Evolutionary conservation across 2,329 filamentous ascomycete species (phyloP).

Genomic region (Pestalotiopsis sp.): DNA sequence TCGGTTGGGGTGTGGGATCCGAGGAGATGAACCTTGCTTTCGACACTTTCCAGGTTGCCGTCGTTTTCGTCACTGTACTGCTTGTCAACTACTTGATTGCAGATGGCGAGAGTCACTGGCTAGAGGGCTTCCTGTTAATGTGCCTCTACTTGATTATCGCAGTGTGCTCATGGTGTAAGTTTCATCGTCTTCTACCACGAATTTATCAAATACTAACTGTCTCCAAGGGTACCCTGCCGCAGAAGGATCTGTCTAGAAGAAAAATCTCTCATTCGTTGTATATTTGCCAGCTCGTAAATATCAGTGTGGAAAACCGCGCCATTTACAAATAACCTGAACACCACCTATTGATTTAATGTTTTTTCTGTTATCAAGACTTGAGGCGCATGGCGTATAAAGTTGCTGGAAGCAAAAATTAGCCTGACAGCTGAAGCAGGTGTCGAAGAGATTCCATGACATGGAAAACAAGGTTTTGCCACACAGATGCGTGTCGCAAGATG

Average conservation of each 20-base stretch:
- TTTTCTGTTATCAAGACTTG: too few species aligned
- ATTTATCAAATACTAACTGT: background rate
- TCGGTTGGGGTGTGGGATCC: slow-evolving; percentile 75
- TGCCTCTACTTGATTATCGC: slow-evolving; percentile 82
- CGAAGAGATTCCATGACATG: too few species aligned
- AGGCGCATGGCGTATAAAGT: too few species aligned
- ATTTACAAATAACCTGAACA: too few species aligned
- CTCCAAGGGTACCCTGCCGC: background rate
- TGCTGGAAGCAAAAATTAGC: too few species aligned
- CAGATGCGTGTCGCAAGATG: too few species aligned
- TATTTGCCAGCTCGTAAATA: background rate
- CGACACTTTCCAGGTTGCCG: slow-evolving; percentile 86
- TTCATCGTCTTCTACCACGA: background rate
- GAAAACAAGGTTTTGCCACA: too few species aligned
- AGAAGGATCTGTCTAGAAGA: background rate
- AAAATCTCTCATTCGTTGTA: background rate
- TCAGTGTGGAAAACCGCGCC: background rate
- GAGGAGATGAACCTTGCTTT: slow-evolving; percentile 82
- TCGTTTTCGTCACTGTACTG: slow-evolving; percentile 80
- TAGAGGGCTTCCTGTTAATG: slow-evolving; percentile 76
- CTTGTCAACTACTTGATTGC: slow-evolving; percentile 85
- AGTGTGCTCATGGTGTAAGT: slow-evolving; percentile 64
- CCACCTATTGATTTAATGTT: too few species aligned
- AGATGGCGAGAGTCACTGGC: slow-evolving; percentile 81
- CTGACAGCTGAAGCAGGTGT: too few species aligned